Conservation (phyloP, 2,329 filamentous ascomycete genomes). For the Emericellopsis cladophorae region DNA sequence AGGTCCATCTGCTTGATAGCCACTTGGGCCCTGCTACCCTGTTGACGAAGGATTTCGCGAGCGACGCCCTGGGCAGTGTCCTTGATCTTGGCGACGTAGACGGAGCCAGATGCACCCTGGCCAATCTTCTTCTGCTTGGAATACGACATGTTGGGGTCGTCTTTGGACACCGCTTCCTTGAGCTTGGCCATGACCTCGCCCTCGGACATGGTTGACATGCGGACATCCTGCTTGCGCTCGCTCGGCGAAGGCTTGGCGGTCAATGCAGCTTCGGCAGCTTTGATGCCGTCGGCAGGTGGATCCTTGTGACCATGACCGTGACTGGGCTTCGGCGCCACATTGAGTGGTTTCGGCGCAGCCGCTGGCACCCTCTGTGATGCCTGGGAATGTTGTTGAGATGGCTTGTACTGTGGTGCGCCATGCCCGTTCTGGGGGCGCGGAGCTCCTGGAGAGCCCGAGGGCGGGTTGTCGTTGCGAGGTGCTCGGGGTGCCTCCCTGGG, state of each 20-base stretch:
- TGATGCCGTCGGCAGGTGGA: conserved; percentile 54
- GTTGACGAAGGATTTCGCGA: conserved; percentile 62
- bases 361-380: conserved; percentile 37
- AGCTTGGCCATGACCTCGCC: conserved; percentile 94
- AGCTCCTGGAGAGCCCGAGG: conserved; percentile 34
- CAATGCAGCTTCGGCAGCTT: conserved; percentile 80
- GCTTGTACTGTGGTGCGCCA: conserved; percentile 2
- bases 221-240: conserved; percentile 79
- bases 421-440: conserved; percentile 37
- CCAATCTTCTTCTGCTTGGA: conserved; percentile 99
- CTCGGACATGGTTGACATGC: conserved; percentile 98
- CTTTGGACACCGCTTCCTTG: conserved; percentile 87
- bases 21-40: conserved; percentile 76
- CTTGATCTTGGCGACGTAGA: conserved; percentile 94
- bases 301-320: conserved; percentile 29
- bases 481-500: conserved; percentile 29
- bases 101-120: conserved; percentile 92
- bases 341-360: conserved; percentile 60
- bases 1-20: conserved; percentile 99
- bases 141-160: conserved; percentile 89
- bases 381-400: conserved; percentile 27
- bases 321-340: conserved; percentile 56
- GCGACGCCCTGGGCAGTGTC: conserved; percentile 80
- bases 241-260: conserved; percentile 65
- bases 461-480: conserved; percentile 32